A percentile compares a stretch with the other conserved stretches of the same genome.
Conservation (phyloP, 495 filamentous ascomycete species). For the Penicillium egyptiacum region DNA sequence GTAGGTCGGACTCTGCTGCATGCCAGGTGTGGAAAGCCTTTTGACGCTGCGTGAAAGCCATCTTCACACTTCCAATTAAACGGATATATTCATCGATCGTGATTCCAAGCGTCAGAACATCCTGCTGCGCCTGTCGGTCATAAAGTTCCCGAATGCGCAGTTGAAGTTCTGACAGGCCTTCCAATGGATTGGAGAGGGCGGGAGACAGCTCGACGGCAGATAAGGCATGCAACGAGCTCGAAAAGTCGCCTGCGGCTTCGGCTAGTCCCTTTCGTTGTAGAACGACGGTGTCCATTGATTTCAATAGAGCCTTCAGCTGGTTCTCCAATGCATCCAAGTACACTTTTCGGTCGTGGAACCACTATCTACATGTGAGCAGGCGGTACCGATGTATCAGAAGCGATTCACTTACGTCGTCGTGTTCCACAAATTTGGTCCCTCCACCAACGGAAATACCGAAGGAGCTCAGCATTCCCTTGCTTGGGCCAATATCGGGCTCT, state of each 20-base stretch:
- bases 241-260: constrained; percentile 91
- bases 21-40: constrained; percentile 95
- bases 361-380: constrained; percentile 49
- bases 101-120: constrained; percentile 92
- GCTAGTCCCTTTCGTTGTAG: constrained; percentile 87
- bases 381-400: not conserved
- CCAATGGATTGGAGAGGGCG: constrained; percentile 82
- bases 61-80: constrained; percentile 89
- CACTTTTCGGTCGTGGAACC: constrained; percentile 94
- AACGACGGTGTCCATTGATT: constrained; percentile 90
- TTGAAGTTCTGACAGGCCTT: constrained; percentile 88
- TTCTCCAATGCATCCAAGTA: constrained; percentile 94
- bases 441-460: constrained; percentile 75
- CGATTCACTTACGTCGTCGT: constrained; percentile 77
- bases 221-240: constrained; percentile 83
- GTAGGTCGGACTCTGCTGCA: constrained; percentile 78
- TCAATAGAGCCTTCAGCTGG: constrained; percentile 90
- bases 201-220: constrained; percentile 85
- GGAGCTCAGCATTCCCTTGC: constrained; percentile 86
- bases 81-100: constrained; percentile 98
- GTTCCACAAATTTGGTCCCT: constrained; percentile 88
- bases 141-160: constrained; percentile 92
- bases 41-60: constrained; percentile 86
- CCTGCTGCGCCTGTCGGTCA: constrained; percentile 94
- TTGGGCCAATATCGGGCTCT: constrained; percentile 81